A percentile compares a stretch with the other conserved stretches of the same genome.
Evolutionary conservation across 306 rosid species (phyloP).

Genomic region (Trichosanthes cucumerina): DNA sequence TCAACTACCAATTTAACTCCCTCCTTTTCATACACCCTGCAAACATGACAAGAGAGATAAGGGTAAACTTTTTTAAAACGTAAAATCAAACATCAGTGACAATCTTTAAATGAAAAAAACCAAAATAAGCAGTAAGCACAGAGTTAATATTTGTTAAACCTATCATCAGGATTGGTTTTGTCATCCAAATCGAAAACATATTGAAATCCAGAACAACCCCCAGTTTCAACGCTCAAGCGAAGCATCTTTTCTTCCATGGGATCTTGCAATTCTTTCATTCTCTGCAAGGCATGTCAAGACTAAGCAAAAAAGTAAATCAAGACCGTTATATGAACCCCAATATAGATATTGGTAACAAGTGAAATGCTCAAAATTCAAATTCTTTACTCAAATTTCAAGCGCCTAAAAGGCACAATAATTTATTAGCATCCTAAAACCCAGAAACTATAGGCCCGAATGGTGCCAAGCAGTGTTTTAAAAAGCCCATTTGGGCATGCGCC

Average conservation of each 20-base stretch:
- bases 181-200: constrained; percentile 76
- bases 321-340: background rate
- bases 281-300: constrained; percentile 29
- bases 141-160: constrained; percentile 21
- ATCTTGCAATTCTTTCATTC: constrained; percentile 62
- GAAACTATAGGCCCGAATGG: background rate
- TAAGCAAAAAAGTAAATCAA: constrained; percentile 1
- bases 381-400: background rate
- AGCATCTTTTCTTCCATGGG: constrained; percentile 42
- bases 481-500: too few relatives aligned
- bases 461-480: too few relatives aligned
- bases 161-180: constrained; percentile 58
- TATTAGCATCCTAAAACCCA: background rate
- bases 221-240: constrained; percentile 77
- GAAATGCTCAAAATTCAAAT: background rate
- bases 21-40: constrained; percentile 70
- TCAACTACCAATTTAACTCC: constrained; percentile 75
- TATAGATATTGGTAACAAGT: background rate
- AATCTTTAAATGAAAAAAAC: background rate
- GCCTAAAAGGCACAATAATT: background rate
- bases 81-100: background rate
- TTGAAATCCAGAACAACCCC: constrained; percentile 97
- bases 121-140: background rate
- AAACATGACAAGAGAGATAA: background rate
- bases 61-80: background rate